Evolutionary conservation across 805 yeast species (phyloP), one percentile per base, ranked within the genome.

Genomic region (Saturnispora zaruensis): DNA sequence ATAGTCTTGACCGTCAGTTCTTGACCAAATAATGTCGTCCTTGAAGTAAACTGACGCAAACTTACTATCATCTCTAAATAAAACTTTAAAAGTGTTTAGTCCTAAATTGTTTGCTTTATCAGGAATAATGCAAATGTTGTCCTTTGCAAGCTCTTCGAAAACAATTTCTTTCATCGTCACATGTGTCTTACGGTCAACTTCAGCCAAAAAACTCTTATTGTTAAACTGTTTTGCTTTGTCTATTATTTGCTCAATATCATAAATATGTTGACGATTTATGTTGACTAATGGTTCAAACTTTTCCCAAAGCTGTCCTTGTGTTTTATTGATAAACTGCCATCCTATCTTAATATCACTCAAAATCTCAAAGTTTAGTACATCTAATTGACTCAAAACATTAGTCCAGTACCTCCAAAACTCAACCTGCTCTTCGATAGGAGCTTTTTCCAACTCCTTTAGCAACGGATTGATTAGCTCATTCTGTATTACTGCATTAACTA

Each of bases 151-250:
- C 57, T 69, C 77, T 2, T 77, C 77, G 48, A 75, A 78, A 2
- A 87, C 77, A 18, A 87, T 81, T 48, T 85, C 87, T 54, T 73
- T 80, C 59, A 82, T 81, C 0, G 85, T 70, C 4, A 75, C 23
- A 25, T 18, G 18, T 16, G 6, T 24, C n/a, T 44, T 36, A 20
- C 26, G 14, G 13, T n/a, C 16, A 25, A 5, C 13, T 25, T 25
- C 33, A 25, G 13, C 4, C 18, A 9, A 1, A 16, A 21, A 5
- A n/a, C 4, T 16, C 16, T 4, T n/a, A 9, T 14, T n/a, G 13
- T 25, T 11, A 5, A 13, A 9, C 25, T 9, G 5, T n/a, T 16
- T n/a, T 13, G 28, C 26, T 18, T 28, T 36, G 14, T 36, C 32
- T 6, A 36, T 36, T 36, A 36, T 18, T 16, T 21, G 9, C 9